A percentile compares a stretch with the other conserved stretches of the same genome.
phyloP scores from a whole-genome alignment of 139 green algal genomes.

The Micractinium sp. region DNA sequence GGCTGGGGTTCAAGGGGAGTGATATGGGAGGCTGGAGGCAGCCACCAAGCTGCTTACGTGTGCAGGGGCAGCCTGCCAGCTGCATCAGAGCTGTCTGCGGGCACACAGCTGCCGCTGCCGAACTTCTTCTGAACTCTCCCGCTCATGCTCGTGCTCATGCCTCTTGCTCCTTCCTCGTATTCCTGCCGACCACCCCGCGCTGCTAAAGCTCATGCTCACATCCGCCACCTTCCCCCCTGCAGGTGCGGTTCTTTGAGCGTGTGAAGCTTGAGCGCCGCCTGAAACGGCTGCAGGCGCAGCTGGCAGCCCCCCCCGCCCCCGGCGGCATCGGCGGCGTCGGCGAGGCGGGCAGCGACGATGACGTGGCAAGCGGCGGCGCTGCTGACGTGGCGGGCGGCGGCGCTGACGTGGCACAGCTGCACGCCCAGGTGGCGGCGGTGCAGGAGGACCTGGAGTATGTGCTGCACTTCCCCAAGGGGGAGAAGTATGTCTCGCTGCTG shows the following conservation, averaged over 20 bases:
- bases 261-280: constrained; percentile 85
- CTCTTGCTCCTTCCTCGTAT: too few species aligned
- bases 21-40: too few species aligned
- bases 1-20: too few species aligned
- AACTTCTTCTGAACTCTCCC: too few species aligned
- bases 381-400: not conserved
- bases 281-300: constrained; percentile 50
- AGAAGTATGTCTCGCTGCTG: constrained; percentile 88
- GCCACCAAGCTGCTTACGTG: too few species aligned
- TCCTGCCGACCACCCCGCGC: not conserved
- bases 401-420: not conserved
- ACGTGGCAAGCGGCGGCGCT: not conserved
- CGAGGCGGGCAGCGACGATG: not conserved
- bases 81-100: too few species aligned
- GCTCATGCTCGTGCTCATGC: too few species aligned
- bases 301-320: not conserved
- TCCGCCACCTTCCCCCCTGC: not conserved
- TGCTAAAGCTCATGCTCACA: too few species aligned
- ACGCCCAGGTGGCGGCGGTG: not conserved
- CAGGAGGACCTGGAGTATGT: constrained; percentile 73
- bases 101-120: too few species aligned
- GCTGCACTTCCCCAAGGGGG: constrained; percentile 81
- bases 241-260: constrained; percentile 90
- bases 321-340: not conserved
- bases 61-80: too few species aligned